Evolutionary conservation across 2,329 filamentous ascomycete species (phyloP).

Genomic region (Rhexocercosporidium sp.): DNA sequence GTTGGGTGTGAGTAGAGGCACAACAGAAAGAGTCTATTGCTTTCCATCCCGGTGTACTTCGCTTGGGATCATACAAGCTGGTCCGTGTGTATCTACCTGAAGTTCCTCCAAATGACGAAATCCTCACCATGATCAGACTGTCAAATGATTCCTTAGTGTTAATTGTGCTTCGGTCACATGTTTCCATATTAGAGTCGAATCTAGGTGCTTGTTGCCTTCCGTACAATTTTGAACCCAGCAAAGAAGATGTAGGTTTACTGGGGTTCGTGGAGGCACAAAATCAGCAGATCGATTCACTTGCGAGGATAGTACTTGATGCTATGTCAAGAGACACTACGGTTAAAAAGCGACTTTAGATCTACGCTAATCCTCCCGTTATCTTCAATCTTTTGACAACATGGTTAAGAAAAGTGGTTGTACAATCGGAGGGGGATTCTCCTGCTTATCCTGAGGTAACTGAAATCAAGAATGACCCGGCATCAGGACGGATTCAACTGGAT

Average conservation of each 20-base stretch:
- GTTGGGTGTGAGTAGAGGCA: not conserved
- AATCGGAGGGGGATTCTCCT: not conserved
- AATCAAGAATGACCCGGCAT: slow-evolving; percentile 6
- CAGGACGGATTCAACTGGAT: slow-evolving; percentile 6
- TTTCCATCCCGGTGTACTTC: not conserved
- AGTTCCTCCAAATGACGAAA: slow-evolving; percentile 12
- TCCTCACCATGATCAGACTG: slow-evolving; percentile 6
- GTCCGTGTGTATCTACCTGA: slow-evolving; percentile 5
- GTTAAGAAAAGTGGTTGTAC: not conserved
- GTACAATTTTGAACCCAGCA: not conserved
- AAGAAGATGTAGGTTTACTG: not conserved
- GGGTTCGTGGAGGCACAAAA: not conserved
- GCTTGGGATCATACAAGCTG: slow-evolving; percentile 12
- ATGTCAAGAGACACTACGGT: not conserved
- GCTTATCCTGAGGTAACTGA: not conserved
- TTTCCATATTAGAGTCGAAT: not conserved
- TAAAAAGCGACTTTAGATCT: not conserved
- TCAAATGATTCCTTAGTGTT: not conserved
- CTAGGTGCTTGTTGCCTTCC: not conserved
- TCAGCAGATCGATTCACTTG: not conserved
- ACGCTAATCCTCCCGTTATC: not conserved
- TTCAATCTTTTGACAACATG: not conserved
- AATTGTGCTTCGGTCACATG: not conserved
- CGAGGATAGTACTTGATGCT: not conserved
- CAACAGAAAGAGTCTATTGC: not conserved